Evolutionary conservation across 495 filamentous ascomycete genomes (phyloP).

Genomic region (Halenospora varia): DNA sequence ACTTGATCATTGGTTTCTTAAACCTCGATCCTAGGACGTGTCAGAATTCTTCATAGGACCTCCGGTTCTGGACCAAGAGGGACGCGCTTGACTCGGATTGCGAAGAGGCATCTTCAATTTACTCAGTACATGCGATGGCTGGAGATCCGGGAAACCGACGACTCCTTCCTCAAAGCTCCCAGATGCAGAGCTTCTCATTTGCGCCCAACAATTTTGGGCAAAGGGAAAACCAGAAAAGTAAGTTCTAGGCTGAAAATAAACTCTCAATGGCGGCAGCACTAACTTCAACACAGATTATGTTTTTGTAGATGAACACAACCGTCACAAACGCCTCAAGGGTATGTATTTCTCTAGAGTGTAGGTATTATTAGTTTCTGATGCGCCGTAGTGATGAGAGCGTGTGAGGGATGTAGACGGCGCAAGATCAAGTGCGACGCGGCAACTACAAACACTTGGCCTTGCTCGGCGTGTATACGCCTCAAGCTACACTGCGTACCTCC

Average conservation of each 20-base stretch:
- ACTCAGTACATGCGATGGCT: constrained; percentile 36
- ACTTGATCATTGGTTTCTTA: background rate
- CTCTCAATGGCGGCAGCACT: background rate
- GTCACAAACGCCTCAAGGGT: constrained; percentile 97
- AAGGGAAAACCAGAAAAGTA: constrained; percentile 65
- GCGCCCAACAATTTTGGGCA: constrained; percentile 52
- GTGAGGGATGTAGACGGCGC: constrained; percentile 87
- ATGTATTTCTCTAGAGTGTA: constrained; percentile 23
- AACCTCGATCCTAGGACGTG: background rate
- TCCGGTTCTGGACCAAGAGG: background rate
- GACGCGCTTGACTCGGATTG: background rate
- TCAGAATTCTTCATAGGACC: background rate
- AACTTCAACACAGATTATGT: constrained; percentile 75
- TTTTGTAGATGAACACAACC: constrained; percentile 98
- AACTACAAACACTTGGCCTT: constrained; percentile 97
- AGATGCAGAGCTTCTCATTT: constrained; percentile 56
- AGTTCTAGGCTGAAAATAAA: constrained; percentile 20
- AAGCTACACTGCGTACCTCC: constrained; percentile 94
- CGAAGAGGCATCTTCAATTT: background rate
- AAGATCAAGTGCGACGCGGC: constrained; percentile 98
- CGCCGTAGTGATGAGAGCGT: constrained; percentile 88
- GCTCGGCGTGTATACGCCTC: constrained; percentile 85
- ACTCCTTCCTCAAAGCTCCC: constrained; percentile 52
- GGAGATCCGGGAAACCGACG: constrained; percentile 50
- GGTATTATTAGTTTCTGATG: constrained; percentile 22